These are phyloP conservation scores for Daedaleopsis sinensis DNA, from an alignment of 768 basidiomycete species.

Conservation along the genomic window DNA sequence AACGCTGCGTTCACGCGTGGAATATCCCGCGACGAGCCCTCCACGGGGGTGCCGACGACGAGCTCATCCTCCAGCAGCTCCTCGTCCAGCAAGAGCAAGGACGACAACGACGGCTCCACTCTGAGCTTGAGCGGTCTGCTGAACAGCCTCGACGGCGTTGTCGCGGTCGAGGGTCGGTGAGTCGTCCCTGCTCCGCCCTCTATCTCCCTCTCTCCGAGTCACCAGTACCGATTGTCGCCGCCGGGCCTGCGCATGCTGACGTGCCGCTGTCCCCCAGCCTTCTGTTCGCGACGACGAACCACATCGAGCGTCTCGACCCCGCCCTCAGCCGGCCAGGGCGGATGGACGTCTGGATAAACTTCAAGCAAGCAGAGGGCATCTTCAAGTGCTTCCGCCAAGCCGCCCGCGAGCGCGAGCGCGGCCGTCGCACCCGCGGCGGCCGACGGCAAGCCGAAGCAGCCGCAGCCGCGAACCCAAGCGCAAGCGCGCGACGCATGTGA, in stretches of 20 bases:
- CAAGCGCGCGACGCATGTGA: constrained; percentile 69
- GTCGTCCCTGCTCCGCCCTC: too few species aligned
- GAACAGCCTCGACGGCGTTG: constrained; percentile 86
- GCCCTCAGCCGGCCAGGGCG: constrained; percentile 87
- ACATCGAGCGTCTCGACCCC: constrained; percentile 90
- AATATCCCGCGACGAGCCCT: constrained; percentile 78
- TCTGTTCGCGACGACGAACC: constrained; percentile 91
- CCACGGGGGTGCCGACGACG: constrained; percentile 72
- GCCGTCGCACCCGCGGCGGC: constrained; percentile 12
- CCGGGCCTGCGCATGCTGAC: not conserved
- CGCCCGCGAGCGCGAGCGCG: constrained; percentile 35
- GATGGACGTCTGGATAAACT: constrained; percentile 93
- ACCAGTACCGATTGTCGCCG: not conserved
- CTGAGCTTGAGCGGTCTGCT: constrained; percentile 83
- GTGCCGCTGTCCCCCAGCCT: constrained; percentile 47
- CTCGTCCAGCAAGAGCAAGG: constrained; percentile 36
- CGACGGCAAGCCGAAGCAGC: constrained; percentile 6
- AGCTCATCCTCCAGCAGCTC: constrained; percentile 44
- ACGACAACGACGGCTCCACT: constrained; percentile 75
- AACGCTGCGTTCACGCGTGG: constrained; percentile 91
- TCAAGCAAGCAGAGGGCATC: constrained; percentile 87
- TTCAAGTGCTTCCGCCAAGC: constrained; percentile 88
- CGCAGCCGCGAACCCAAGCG: constrained; percentile 64
- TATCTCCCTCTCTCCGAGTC: not conserved
- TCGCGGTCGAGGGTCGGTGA: constrained; percentile 84